Conservation (phyloP, 2,329 filamentous ascomycete species). For the Colletotrichum eremochloae region DNA sequence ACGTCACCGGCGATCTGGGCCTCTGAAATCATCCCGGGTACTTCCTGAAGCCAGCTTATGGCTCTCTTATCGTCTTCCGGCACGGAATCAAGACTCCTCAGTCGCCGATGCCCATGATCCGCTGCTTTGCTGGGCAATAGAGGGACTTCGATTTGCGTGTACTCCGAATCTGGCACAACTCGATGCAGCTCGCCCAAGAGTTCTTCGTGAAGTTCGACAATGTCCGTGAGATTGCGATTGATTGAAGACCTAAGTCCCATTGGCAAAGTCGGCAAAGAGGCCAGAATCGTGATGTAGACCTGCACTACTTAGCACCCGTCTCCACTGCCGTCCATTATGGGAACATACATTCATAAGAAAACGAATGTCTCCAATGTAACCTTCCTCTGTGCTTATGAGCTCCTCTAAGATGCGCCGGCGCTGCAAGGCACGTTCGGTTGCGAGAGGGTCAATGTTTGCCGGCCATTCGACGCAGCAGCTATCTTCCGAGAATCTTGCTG, state of each 20-base stretch:
- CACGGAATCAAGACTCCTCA: constrained; percentile 62
- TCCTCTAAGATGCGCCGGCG: constrained; percentile 87
- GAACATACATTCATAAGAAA: constrained; percentile 83
- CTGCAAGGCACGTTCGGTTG: constrained; percentile 79
- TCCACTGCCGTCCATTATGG: not conserved
- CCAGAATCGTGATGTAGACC: constrained; percentile 82
- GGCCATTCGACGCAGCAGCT: constrained; percentile 71
- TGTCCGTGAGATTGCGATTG: constrained; percentile 82
- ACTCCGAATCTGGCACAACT: constrained; percentile 77
- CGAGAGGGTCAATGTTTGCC: constrained; percentile 72
- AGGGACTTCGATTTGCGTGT: constrained; percentile 59
- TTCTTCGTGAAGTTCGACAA: constrained; percentile 86
- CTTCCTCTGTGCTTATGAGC: constrained; percentile 86
- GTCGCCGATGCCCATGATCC: constrained; percentile 57
- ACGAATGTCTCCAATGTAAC: constrained; percentile 88
- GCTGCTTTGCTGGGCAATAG: constrained; percentile 41
- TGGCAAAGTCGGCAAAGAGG: constrained; percentile 77
- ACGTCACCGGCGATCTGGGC: constrained; percentile 72
- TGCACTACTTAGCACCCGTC: constrained; percentile 50
- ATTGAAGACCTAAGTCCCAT: constrained; percentile 77
- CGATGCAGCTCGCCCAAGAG: constrained; percentile 81
- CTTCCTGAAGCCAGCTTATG: constrained; percentile 58
- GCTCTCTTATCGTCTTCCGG: constrained; percentile 55
- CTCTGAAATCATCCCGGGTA: constrained; percentile 68
- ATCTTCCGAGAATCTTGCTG: constrained; percentile 74